Base-by-base conservation (phyloP, 306 rosid species). In the Medicago truncatula region DNA sequence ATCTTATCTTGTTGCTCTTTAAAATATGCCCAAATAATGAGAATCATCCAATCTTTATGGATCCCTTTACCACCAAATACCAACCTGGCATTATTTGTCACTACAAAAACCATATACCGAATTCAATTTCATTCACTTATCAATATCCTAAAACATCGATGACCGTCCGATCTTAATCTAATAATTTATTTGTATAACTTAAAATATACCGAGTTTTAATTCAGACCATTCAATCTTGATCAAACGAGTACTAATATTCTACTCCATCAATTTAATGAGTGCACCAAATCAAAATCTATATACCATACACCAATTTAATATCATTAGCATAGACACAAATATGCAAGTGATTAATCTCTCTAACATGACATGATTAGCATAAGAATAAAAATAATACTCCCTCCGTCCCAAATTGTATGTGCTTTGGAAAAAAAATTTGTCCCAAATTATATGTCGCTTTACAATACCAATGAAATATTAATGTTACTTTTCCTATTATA, bases 1-100 rank as follows among this genome's bases (percentile, higher is more conserved):
- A n/a, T n/a, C n/a, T n/a, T n/a, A n/a, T n/a, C n/a, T 21, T 67
- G 39, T 46, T 25, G 20, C 5, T 40, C 50, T 40, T 63, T 52
- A 38, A 16, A 52, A 39, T 64, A 61, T 52, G 43, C 28, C 20
- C 8, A 21, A 44, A 67, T 65, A 1, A 64, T 16, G 39, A 65
- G 43, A 67, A 77, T 34, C 52, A 58, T 34, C 70, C 66, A 64
- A 73, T 44, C 10, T 28, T 1, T 6, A 38, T 59, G 83, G 83
- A 75, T 12, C 85, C 83, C 54, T 13, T 18, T 60, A 46, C 5
- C 16, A 78, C 68, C 77, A 11, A 81, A 49, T 62, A 52, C 79
- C 87, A 61, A 82, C 25, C 84, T 86, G 69, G 83, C 86, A 78
- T 66, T 17, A 1, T 71, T 82, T 82, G 88, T 78, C 76, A n/a